Base-by-base conservation (phyloP, 768 basidiomycete species). In the Leccinellum luteum region DNA sequence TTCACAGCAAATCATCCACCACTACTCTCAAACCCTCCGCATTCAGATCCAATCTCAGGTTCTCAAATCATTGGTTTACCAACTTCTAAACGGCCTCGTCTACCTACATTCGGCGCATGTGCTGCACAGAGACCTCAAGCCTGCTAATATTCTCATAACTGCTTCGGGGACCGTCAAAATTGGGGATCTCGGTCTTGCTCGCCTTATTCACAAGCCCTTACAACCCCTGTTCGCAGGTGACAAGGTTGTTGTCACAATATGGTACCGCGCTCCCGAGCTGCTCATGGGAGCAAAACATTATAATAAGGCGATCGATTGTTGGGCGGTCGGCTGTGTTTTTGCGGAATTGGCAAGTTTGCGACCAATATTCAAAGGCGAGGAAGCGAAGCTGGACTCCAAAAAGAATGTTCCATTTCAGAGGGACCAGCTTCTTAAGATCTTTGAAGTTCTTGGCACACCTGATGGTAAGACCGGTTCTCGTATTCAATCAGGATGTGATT, bases 361-460 rank as follows among this genome's bases (percentile, higher is more conserved):
- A 23, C 97, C 97, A 1, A 98, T 99, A 62, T 98, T 98, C 80
- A 99, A 99, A 70, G 97, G 96, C 12, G 97, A 99, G 72, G 97
- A 98, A 74, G 97, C 97, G 1, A 98, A 99, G 72, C 73, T 98
- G 44, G 97, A 98, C 69, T 85, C 88, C 28, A 96, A 98, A 79
- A 98, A 98, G 79, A 94, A 92, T 58, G 87, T 98, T 0, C 97
- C 97, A 0, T 99, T 98, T 71, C 97, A 99, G 70, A 81, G 88
- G 55, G 97, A 98, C 72, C 97, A 99, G 66, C 80, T 98, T 58
- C 75, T 91, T 27, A 95, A 93, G 74, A 97, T 99, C n/a, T 89
- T 98, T 57, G 97, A 99, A 65, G 88, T 98, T 0, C 73, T 97
- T 17, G 95, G 97, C 5, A 92, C 90, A 5, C 89, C 95, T 45